Percentiles rank a stretch among this genome's conserved stretches.
Conservation (phyloP, 805 yeast species). For the Nakazawaea populi region DNA sequence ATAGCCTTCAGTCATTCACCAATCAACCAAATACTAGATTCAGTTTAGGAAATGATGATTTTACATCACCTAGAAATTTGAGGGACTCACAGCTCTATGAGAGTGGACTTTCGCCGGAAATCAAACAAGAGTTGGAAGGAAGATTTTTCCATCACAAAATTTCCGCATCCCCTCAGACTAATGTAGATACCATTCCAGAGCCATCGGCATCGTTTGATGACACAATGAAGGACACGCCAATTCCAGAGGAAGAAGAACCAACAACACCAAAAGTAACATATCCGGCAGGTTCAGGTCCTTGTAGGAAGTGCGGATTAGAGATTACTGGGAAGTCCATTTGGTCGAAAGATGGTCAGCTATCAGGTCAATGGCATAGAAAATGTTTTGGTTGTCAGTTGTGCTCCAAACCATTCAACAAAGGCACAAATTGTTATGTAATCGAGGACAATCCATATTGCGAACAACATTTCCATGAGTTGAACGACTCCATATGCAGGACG, state of each 20-base stretch:
- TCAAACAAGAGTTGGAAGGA: background rate
- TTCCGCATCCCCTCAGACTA: background rate
- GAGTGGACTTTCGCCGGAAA: background rate
- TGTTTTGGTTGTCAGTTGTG: conserved; percentile 80
- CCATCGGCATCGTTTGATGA: background rate
- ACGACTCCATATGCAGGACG: conserved; percentile 65
- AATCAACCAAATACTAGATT: background rate
- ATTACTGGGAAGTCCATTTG: conserved; percentile 56
- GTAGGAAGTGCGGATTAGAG: conserved; percentile 62
- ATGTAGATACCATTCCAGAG: background rate
- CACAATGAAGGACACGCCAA: background rate
- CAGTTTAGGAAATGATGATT: background rate
- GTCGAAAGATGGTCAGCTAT: conserved; percentile 77
- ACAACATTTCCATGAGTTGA: conserved; percentile 66
- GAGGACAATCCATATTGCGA: conserved; percentile 81
- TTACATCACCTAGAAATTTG: background rate
- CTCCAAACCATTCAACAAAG: conserved; percentile 47
- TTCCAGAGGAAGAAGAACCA: background rate
- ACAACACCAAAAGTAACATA: conserved; percentile 14
- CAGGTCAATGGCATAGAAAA: conserved; percentile 91
- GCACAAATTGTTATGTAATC: conserved; percentile 66
- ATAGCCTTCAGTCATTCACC: background rate
- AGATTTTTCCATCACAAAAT: conserved; percentile 2
- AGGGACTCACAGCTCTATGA: background rate
- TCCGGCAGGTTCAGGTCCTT: conserved; percentile 71